phyloP scores from a whole-genome alignment of 768 basidiomycete species.

The Mycena floridula region DNA sequence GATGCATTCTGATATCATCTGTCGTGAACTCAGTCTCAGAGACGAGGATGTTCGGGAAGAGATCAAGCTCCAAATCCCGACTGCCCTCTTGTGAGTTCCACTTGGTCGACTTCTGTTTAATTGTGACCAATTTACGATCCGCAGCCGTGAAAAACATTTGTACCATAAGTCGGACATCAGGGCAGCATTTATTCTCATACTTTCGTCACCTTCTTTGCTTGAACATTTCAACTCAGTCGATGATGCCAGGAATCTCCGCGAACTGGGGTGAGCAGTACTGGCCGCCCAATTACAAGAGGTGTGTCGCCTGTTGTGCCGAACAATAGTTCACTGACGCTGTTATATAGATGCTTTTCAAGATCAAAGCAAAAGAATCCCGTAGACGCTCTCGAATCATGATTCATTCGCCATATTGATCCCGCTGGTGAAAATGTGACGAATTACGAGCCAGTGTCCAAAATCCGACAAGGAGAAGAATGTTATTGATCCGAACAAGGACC shows the following conservation, averaged over 20 bases:
- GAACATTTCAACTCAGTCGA: constrained; percentile 1
- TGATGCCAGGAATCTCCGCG: background rate
- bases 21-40: constrained; percentile 1
- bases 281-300: background rate
- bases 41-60: constrained; percentile 1
- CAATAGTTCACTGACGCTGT: too few species aligned
- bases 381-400: too few species aligned
- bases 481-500: background rate
- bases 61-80: constrained; percentile 3
- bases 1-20: constrained; percentile 5
- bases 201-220: constrained; percentile 4
- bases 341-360: too few species aligned
- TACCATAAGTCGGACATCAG: background rate
- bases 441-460: constrained; percentile 1
- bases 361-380: too few species aligned
- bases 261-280: background rate
- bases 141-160: background rate
- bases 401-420: too few species aligned
- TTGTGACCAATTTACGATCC: background rate
- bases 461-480: background rate
- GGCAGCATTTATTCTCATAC: constrained; percentile 1
- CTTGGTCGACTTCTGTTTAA: background rate
- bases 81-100: background rate
- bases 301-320: too few species aligned
- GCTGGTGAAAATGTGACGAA: background rate